phyloP scores from a whole-genome alignment of 352 stramenopile genomes.

The Globisporangium irregulare region DNA sequence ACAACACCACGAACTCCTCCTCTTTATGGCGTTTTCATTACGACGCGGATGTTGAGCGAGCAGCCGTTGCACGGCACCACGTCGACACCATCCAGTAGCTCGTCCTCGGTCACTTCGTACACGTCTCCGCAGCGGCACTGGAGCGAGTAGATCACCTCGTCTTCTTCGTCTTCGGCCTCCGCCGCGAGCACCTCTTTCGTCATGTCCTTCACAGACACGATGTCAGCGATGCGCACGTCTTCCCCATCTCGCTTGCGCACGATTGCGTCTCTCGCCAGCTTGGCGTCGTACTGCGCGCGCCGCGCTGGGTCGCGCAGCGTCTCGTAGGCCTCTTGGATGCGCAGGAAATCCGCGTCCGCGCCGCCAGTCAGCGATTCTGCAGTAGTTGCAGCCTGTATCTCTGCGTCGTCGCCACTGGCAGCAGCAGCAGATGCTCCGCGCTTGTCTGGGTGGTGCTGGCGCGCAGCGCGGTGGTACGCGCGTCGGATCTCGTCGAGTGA shows the following conservation, averaged over 20 bases:
- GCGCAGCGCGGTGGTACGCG: conserved; percentile 65
- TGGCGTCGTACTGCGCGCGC: conserved; percentile 53
- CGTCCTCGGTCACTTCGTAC: conserved; percentile 64
- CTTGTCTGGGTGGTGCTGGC: conserved; percentile 69
- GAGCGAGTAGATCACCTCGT: conserved; percentile 56
- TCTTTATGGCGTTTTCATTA: conserved; percentile 29
- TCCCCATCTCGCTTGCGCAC: conserved; percentile 35
- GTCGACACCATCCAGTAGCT: conserved; percentile 62
- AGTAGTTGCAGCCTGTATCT: neutral
- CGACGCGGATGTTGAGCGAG: conserved; percentile 76
- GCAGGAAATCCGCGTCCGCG: conserved; percentile 40
- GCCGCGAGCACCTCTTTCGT: conserved; percentile 26
- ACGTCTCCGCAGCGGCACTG: conserved; percentile 68
- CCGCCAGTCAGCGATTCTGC: neutral
- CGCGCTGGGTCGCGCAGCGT: conserved; percentile 41
- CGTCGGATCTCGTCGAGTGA: conserved; percentile 58
- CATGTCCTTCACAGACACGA: conserved; percentile 52
- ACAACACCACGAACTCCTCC: neutral
- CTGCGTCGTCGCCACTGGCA: neutral
- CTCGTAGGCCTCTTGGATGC: conserved; percentile 70
- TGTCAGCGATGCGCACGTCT: conserved; percentile 62
- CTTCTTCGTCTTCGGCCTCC: conserved; percentile 28
- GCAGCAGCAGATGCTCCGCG: conserved; percentile 1
- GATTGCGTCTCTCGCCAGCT: conserved; percentile 35
- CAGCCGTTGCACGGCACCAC: conserved; percentile 77